Base-by-base conservation (phyloP, 768 basidiomycete species). In the Coprinopsis marcescibilis region DNA sequence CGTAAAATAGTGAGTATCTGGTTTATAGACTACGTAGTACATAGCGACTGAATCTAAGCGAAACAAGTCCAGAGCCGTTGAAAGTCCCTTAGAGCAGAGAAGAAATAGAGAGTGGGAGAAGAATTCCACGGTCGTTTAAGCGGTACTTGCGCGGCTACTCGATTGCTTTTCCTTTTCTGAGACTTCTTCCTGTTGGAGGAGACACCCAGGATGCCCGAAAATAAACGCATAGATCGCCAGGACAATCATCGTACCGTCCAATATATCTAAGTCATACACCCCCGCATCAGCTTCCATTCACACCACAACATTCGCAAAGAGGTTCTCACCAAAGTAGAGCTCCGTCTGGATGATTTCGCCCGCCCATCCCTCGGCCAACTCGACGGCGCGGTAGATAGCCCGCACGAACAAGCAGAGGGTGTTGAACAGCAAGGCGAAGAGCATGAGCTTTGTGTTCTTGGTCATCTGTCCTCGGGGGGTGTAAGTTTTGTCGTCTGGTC, bases 331-430 rank as follows among this genome's bases (percentile, higher is more conserved):
- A 54, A 65, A 65, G 29, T 58, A 75, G 2, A 72, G 42, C 54
- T 82, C 59, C 0, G 72, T 76, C 0, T 59, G 55, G 44, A 78
- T 77, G 44, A 80, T 66, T n/a, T 62, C 57, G 10, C 79, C 78
- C 19, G 54, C 57, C 76, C 77, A 80, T 1, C 77, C 75, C 43
- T 73, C 70, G 8, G 65, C 51, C 1, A 80, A 65, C 58, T 79
- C 77, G 45, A 76, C 65, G 3, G 69, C 71, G 47, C 78, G 72
- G 55, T 80, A 80, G 2, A 80, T 57, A 14, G 73, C 65, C 35
- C 35, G 35, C 13, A 17, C 15, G 35, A 36, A 36, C 35, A 36
- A 17, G 35, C 35, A 36, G 6, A 36, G 7, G 15, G 15, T 8
- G 35, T 36, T 36, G 35, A 36, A 36, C 13, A 7, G 13, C 35